These are phyloP conservation scores for Podila epicladia DNA, from an alignment of 192 early-diverging fungal genomes.

Conservation along the genomic window DNA sequence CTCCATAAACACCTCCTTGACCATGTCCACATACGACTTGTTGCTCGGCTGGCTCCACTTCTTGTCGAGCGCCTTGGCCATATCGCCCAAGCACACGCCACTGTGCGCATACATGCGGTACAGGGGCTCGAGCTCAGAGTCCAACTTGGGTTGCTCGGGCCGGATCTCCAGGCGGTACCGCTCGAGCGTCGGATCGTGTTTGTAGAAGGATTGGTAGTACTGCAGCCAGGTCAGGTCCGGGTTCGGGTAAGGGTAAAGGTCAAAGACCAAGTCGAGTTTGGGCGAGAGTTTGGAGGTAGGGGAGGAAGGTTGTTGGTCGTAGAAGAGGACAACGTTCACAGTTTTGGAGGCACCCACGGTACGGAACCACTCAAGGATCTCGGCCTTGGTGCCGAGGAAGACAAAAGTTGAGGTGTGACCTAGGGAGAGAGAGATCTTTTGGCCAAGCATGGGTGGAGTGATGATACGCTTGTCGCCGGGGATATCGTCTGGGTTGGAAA, in stretches of 20 bases:
- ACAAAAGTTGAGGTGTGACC: slow-evolving; percentile 55
- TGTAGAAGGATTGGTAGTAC: slow-evolving; percentile 53
- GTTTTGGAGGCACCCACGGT: slow-evolving; percentile 39
- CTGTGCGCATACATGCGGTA: slow-evolving; percentile 53
- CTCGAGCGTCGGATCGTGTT: slow-evolving; percentile 46
- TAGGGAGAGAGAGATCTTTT: slow-evolving; percentile 55
- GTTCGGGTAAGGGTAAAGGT: slow-evolving; percentile 53
- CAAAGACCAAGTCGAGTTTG: slow-evolving; percentile 59
- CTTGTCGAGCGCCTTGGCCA: slow-evolving; percentile 51
- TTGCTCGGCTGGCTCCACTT: slow-evolving; percentile 52
- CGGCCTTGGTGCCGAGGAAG: slow-evolving; percentile 58
- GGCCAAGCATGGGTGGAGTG: slow-evolving; percentile 53
- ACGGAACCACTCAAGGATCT: slow-evolving; percentile 59
- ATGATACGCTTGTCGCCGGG: slow-evolving; percentile 54
- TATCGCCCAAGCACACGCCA: slow-evolving; percentile 52
- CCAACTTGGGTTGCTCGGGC: slow-evolving; percentile 53
- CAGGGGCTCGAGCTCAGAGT: slow-evolving; percentile 44
- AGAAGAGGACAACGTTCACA: slow-evolving; percentile 44
- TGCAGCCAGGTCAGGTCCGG: slow-evolving; percentile 55
- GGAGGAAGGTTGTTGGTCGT: slow-evolving; percentile 10
- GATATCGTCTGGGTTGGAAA: slow-evolving; percentile 13
- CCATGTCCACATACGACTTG: slow-evolving; percentile 46
- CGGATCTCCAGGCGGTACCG: slow-evolving; percentile 54
- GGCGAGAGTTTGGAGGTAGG: background rate
- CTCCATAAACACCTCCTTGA: slow-evolving; percentile 45